These are phyloP conservation scores for Vaccinium corymbosum DNA, from an alignment of 148 eudicot genomes.

Conservation along the genomic window DNA sequence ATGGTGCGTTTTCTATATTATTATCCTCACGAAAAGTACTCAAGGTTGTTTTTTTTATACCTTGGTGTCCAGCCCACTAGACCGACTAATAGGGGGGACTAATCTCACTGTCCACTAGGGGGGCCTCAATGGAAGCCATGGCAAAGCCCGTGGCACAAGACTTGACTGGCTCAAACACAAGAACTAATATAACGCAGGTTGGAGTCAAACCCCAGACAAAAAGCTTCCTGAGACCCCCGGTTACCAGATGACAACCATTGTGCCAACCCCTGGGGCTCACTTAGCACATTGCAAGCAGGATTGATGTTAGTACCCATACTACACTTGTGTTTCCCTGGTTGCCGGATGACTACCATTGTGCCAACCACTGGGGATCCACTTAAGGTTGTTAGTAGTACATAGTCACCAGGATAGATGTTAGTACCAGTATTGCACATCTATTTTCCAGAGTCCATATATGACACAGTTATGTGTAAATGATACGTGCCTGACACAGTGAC, in stretches of 20 bases:
- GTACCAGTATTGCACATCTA: background rate
- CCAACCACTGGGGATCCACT: background rate
- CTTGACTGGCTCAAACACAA: background rate
- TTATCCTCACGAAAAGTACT: background rate
- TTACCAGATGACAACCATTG: background rate
- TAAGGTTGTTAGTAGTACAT: background rate
- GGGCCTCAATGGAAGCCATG: background rate
- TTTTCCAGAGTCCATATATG: background rate
- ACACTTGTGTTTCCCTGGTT: background rate
- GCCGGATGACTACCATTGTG: background rate
- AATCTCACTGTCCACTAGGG: background rate
- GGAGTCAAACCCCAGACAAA: background rate
- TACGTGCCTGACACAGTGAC: background rate
- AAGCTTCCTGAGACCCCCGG: background rate
- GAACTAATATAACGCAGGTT: background rate
- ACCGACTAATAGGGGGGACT: background rate
- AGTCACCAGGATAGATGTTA: background rate
- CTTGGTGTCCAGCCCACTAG: background rate
- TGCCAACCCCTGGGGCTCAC: background rate
- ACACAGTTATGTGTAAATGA: background rate
- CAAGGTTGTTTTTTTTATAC: background rate
- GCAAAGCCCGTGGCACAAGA: background rate
- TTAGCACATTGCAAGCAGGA: background rate
- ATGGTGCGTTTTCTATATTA: conserved; percentile 46
- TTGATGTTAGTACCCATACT: background rate